Percentiles rank a stretch among this genome's conserved stretches.
Conservation (phyloP, 192 early-diverging fungal genomes). For the Pecoramyces ruminantium region DNA sequence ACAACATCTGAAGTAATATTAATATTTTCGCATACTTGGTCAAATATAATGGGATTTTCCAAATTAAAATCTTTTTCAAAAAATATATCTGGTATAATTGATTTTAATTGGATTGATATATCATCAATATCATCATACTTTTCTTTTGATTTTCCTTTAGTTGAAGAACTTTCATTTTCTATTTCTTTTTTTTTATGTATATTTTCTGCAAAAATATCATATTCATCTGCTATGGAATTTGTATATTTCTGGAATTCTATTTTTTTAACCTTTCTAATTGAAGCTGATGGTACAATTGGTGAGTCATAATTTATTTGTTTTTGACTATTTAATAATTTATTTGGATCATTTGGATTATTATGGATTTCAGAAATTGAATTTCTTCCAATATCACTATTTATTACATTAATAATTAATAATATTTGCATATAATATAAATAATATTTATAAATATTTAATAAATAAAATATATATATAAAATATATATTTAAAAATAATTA, state of each 20-base stretch:
- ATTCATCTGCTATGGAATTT: neutral
- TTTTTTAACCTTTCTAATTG: neutral
- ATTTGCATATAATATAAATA: too few species aligned
- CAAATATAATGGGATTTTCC: constrained; percentile 78
- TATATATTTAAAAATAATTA: too few species aligned
- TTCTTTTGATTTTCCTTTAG: neutral
- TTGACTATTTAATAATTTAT: neutral
- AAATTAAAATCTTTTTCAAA: constrained; percentile 72
- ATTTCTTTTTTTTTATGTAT: neutral
- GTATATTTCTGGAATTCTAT: neutral
- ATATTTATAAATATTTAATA: too few species aligned
- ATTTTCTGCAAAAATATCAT: neutral
- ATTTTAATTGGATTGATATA: neutral
- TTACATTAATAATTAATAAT: too few species aligned
- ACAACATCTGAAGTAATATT: constrained; percentile 34
- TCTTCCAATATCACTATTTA: neutral
- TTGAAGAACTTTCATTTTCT: neutral
- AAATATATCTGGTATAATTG: constrained; percentile 71
- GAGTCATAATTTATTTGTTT: neutral
- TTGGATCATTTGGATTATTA: neutral
- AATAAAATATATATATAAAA: too few species aligned
- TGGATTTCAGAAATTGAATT: neutral
- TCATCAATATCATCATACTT: neutral
- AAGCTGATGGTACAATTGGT: neutral
- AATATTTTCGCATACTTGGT: constrained; percentile 56